phyloP scores from a whole-genome alignment of 345 rosid genomes.

The Eucalyptus curtisii region DNA sequence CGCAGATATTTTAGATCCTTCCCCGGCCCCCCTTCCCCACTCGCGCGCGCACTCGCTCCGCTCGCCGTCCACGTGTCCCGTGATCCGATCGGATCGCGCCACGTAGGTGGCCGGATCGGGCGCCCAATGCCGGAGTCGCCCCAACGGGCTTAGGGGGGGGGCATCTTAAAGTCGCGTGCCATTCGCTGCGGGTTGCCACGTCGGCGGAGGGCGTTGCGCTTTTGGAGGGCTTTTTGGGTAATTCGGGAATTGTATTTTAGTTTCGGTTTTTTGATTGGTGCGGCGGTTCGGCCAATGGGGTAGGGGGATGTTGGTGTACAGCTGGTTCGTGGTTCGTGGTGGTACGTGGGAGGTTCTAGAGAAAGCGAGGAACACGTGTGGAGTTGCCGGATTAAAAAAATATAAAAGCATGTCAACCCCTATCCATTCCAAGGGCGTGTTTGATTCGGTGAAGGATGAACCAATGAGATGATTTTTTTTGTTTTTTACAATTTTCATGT shows the following conservation, averaged over 20 bases:
- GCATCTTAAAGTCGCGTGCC: not conserved
- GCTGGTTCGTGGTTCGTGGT: conserved; percentile 9
- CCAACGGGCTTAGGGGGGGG: not conserved
- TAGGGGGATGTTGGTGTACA: conserved; percentile 13
- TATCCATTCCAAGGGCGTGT: not conserved
- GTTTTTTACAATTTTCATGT: no score
- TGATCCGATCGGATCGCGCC: not conserved
- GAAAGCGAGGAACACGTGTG: not conserved
- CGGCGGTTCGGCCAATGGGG: conserved; percentile 9
- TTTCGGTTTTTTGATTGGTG: not conserved
- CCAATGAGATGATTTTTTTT: not conserved
- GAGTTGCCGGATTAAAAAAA: not conserved
- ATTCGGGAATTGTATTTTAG: not conserved
- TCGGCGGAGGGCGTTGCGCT: not conserved
- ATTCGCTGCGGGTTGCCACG: conserved; percentile 4
- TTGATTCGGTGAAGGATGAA: not conserved
- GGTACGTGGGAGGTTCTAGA: not conserved
- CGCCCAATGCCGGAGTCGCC: not conserved
- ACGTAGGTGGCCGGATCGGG: not conserved
- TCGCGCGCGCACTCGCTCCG: not conserved
- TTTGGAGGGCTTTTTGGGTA: conserved; percentile 16
- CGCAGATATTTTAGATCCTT: conserved; percentile 72
- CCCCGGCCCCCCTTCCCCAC: not conserved
- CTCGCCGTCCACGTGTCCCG: not conserved
- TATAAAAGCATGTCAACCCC: not conserved